Percentiles rank a stretch among this genome's conserved stretches.
Conservation (phyloP, 2,329 filamentous ascomycete genomes). For the Lachnellula willkommii region DNA sequence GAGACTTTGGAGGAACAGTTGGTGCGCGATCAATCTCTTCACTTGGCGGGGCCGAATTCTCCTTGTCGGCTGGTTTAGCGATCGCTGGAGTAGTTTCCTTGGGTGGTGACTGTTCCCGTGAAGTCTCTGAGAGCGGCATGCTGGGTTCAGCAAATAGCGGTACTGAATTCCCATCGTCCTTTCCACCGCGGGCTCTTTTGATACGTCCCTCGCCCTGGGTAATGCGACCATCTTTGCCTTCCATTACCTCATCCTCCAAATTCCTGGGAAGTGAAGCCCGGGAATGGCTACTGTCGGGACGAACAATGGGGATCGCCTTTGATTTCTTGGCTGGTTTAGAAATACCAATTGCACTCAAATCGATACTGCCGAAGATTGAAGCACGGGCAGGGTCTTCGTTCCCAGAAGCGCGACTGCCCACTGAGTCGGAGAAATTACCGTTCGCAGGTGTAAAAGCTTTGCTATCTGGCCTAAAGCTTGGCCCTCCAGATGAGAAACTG, state of each 20-base stretch:
- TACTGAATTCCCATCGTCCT: conserved; percentile 65
- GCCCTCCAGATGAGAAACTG: conserved; percentile 61
- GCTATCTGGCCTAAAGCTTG: conserved; percentile 70
- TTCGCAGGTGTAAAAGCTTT: conserved; percentile 65
- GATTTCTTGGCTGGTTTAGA: conserved; percentile 64
- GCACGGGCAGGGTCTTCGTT: conserved; percentile 34
- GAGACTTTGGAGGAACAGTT: conserved; percentile 35
- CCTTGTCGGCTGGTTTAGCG: conserved; percentile 26
- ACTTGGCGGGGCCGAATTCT: conserved; percentile 25
- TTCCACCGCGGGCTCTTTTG: conserved; percentile 67
- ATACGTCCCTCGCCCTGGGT: conserved; percentile 61
- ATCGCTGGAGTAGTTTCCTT: conserved; percentile 19
- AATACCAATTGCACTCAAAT: conserved; percentile 55
- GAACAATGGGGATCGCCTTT: conserved; percentile 78
- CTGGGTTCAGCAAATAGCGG: conserved; percentile 64
- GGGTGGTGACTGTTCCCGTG: conserved; percentile 28
- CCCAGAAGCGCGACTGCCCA: conserved; percentile 44
- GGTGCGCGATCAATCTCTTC: conserved; percentile 8
- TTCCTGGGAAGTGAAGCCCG: conserved; percentile 21
- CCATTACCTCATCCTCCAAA: conserved; percentile 35
- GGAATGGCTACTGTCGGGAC: conserved; percentile 51
- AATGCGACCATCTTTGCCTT: conserved; percentile 57
- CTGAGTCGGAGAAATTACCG: conserved; percentile 40
- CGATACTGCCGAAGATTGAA: conserved; percentile 67
- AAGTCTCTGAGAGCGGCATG: conserved; percentile 32